phyloP scores from a whole-genome alignment of 2,329 filamentous ascomycete species.

The Elsinoe ampelina region DNA sequence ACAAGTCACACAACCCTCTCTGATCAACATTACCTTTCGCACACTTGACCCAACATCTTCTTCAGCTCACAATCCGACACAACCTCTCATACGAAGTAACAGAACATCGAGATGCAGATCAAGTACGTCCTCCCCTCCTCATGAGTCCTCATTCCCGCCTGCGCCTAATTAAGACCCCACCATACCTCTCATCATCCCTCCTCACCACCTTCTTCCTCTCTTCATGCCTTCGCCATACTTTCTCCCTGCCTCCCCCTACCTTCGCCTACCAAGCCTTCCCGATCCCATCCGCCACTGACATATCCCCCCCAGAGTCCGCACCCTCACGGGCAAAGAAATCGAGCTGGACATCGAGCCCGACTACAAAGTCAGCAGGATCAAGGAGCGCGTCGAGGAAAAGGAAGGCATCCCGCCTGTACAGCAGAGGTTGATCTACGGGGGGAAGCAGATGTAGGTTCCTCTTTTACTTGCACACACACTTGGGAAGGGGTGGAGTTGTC shows the following conservation, averaged over 20 bases:
- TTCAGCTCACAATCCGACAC: neutral
- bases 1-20: neutral
- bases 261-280: no score
- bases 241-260: no score
- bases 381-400: constrained; percentile 98
- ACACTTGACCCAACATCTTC: no score
- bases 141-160: neutral
- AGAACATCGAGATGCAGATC: constrained; percentile 17
- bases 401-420: constrained; percentile 96
- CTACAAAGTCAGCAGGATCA: constrained; percentile 94
- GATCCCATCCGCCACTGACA: no score
- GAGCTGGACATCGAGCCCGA: constrained; percentile 92
- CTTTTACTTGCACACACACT: neutral
- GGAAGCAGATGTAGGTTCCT: constrained; percentile 81
- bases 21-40: neutral
- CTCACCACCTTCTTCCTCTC: neutral
- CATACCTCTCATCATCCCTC: neutral
- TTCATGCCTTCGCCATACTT: no score
- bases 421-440: constrained; percentile 89
- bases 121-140: constrained; percentile 12
- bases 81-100: neutral
- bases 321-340: constrained; percentile 96
- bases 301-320: constrained; percentile 63
- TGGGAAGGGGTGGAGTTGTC: neutral
- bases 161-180: neutral